Percentiles rank a stretch among this genome's conserved stretches.
These are phyloP conservation scores for Gyrodon lividus DNA, from an alignment of 768 basidiomycete genomes.

Conservation along the genomic window DNA sequence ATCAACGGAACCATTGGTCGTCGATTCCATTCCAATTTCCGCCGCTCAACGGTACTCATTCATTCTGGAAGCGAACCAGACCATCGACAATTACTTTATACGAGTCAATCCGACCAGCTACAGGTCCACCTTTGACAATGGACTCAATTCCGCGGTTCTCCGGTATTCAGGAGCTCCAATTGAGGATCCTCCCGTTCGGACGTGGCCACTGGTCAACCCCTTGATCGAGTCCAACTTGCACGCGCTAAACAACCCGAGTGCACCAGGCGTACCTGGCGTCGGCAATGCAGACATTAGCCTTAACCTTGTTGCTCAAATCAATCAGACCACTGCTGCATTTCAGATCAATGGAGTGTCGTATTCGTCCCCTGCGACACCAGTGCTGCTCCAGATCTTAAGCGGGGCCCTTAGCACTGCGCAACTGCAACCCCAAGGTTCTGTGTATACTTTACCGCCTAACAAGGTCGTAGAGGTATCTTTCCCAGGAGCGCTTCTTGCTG, in stretches of 20 bases:
- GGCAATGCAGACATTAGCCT: conserved; percentile 20
- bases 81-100: conserved; percentile 41
- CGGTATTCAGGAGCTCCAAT: conserved; percentile 16
- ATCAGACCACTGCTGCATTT: conserved; percentile 8
- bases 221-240: conserved; percentile 19
- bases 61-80: conserved; percentile 40
- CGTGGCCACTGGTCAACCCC: neutral
- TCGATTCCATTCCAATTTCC: conserved; percentile 37
- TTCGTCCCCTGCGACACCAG: conserved; percentile 13
- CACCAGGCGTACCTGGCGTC: conserved; percentile 2
- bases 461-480: conserved; percentile 18
- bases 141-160: conserved; percentile 14
- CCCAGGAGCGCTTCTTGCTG: conserved; percentile 7
- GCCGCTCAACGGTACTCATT: conserved; percentile 48
- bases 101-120: conserved; percentile 4
- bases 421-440: conserved; percentile 7
- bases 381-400: conserved; percentile 26
- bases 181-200: conserved; percentile 8
- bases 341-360: conserved; percentile 15
- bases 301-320: conserved; percentile 13
- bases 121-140: conserved; percentile 26
- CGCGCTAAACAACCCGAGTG: conserved; percentile 12
- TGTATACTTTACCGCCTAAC: conserved; percentile 15
- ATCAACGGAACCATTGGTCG: conserved; percentile 38
- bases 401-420: conserved; percentile 5